Conservation (phyloP, 768 basidiomycete species). For the Fistulinella prunicolor region DNA sequence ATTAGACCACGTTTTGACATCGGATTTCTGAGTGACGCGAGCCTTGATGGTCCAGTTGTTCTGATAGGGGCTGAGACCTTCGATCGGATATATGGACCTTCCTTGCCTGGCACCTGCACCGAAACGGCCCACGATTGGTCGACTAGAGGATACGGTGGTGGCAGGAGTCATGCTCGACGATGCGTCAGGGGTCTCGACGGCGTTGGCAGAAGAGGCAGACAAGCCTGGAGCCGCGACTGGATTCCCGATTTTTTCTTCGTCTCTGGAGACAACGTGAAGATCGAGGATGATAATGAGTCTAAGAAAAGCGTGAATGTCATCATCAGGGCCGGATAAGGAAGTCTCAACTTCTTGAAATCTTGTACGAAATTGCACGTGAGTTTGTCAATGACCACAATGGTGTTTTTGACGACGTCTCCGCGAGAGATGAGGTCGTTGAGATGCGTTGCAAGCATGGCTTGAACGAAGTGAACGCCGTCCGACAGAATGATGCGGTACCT, state of each 20-base stretch:
- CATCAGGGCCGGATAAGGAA: background rate
- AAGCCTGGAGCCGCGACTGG: constrained; percentile 42
- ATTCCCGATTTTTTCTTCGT: constrained; percentile 72
- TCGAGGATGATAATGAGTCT: constrained; percentile 83
- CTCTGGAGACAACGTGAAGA: constrained; percentile 52
- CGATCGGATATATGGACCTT: constrained; percentile 72
- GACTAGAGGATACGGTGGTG: constrained; percentile 22
- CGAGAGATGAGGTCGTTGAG: constrained; percentile 73
- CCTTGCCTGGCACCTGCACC: constrained; percentile 16
- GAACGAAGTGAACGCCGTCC: constrained; percentile 82
- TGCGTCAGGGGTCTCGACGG: constrained; percentile 22
- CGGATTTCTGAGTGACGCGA: constrained; percentile 84
- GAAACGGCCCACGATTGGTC: constrained; percentile 7
- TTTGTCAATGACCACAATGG: constrained; percentile 67
- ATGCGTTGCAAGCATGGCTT: constrained; percentile 94
- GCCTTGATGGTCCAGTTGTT: constrained; percentile 99
- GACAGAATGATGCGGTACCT: constrained; percentile 83
- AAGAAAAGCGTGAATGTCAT: constrained; percentile 4
- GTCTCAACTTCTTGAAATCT: constrained; percentile 55
- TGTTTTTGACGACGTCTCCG: constrained; percentile 58
- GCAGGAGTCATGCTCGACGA: constrained; percentile 32
- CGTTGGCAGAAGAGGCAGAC: constrained; percentile 24
- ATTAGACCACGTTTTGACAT: constrained; percentile 89
- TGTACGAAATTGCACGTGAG: constrained; percentile 83
- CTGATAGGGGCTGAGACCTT: constrained; percentile 92